Evolutionary conservation across 257 asterid species (phyloP).

Genomic region (Gentiana straminea): DNA sequence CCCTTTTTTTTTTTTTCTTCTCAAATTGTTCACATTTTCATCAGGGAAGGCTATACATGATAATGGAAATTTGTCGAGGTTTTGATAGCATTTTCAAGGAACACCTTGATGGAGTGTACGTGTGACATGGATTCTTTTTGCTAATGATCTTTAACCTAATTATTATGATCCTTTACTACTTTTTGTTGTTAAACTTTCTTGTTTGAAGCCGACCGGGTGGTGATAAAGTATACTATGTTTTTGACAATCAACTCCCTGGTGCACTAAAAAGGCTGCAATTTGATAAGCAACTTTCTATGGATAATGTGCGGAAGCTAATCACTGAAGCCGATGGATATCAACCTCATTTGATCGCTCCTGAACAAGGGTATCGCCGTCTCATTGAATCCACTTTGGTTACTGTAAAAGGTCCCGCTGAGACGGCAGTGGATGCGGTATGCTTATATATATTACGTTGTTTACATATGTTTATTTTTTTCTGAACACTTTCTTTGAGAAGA

Average conservation of each 20-base stretch:
- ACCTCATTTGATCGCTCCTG: slow-evolving; percentile 99
- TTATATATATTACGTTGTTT: not conserved
- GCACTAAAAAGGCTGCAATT: slow-evolving; percentile 95
- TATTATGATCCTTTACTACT: slow-evolving; percentile 1
- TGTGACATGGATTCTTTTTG: slow-evolving; percentile 4
- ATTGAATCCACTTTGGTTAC: slow-evolving; percentile 83
- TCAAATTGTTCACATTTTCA: not conserved
- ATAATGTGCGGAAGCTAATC: slow-evolving; percentile 85
- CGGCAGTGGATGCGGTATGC: slow-evolving; percentile 90
- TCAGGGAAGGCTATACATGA: slow-evolving; percentile 97
- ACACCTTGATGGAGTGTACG: slow-evolving; percentile 96
- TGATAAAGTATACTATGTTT: slow-evolving; percentile 84
- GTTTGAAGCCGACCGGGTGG: slow-evolving; percentile 93
- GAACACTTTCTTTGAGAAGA: too few species aligned
- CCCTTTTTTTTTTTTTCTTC: slow-evolving; percentile 6
- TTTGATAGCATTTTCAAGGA: slow-evolving; percentile 94
- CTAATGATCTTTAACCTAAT: not conserved
- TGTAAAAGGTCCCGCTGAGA: slow-evolving; percentile 96
- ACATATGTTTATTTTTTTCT: too few species aligned
- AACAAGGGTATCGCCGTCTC: slow-evolving; percentile 97
- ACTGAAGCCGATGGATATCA: slow-evolving; percentile 99
- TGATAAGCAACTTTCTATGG: slow-evolving; percentile 97
- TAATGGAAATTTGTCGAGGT: slow-evolving; percentile 87
- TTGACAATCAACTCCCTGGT: slow-evolving; percentile 92
- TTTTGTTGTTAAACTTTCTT: not conserved